These are phyloP conservation scores for Poronia punctata DNA, from an alignment of 495 filamentous ascomycete genomes.

Conservation along the genomic window DNA sequence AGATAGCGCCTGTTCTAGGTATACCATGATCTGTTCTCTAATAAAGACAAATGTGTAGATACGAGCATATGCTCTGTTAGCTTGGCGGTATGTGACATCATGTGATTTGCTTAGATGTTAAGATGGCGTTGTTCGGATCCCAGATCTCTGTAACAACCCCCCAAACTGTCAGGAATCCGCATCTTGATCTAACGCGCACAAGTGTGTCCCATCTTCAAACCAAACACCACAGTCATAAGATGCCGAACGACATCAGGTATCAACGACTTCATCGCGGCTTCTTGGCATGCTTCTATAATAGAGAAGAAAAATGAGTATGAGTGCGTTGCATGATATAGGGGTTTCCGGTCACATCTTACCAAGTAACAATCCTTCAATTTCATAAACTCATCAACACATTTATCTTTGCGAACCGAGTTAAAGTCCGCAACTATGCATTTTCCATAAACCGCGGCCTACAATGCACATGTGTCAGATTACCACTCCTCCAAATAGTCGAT, in stretches of 20 bases:
- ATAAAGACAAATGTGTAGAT: not conserved
- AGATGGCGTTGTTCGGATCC: not conserved
- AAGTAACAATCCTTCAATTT: constrained; percentile 81
- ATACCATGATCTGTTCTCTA: not conserved
- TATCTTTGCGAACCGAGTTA: constrained; percentile 83
- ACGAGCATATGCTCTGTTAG: not conserved
- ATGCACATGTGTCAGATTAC: constrained; percentile 59
- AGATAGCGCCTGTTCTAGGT: not conserved
- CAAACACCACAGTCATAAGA: constrained; percentile 5
- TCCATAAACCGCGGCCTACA: constrained; percentile 75
- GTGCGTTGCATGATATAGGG: not conserved
- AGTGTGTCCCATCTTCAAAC: too few species aligned
- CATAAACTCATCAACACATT: constrained; percentile 82
- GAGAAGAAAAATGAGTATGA: constrained; percentile 5
- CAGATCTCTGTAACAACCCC: too few species aligned
- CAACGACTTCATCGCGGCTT: constrained; percentile 29
- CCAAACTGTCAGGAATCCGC: too few species aligned
- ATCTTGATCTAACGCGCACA: too few species aligned
- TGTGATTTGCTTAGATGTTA: constrained; percentile 1
- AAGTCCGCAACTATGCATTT: constrained; percentile 91
- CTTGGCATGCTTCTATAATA: constrained; percentile 40
- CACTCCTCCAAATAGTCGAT: too few species aligned
- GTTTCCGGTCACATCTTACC: constrained; percentile 42
- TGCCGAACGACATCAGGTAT: too few species aligned
- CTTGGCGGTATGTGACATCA: not conserved